Evolutionary conservation across 192 early-diverging fungal genomes (phyloP).

Genomic region (Irineochytrium annulatum): DNA sequence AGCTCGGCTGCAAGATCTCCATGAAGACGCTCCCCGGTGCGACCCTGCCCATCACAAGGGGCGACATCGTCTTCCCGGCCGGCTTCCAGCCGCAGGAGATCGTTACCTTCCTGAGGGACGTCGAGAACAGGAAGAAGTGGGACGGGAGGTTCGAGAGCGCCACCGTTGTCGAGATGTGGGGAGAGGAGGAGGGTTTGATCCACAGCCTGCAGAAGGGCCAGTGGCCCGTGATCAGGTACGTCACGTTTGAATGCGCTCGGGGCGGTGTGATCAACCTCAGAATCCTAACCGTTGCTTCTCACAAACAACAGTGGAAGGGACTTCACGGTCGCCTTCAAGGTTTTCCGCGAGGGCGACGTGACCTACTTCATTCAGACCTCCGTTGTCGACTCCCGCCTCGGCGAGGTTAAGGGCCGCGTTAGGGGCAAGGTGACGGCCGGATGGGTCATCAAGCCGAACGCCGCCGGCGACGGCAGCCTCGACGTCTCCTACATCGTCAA

Average conservation of each 20-base stretch:
- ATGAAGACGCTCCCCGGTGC: neutral
- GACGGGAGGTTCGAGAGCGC: neutral
- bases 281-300: neutral
- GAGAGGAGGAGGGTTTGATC: neutral
- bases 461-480: neutral
- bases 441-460: neutral
- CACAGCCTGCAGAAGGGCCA: conserved; percentile 1
- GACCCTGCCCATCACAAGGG: neutral
- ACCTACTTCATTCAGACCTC: conserved; percentile 1
- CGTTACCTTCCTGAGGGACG: neutral
- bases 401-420: neutral
- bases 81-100: neutral
- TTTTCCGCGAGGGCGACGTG: neutral
- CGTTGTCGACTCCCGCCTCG: neutral
- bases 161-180: neutral
- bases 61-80: conserved; percentile 1
- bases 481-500: neutral
- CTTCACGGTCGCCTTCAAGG: conserved; percentile 3
- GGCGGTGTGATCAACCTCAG: no score
- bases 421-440: neutral
- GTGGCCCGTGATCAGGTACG: neutral
- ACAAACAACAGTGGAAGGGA: neutral
- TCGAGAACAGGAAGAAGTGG: neutral
- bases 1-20: conserved; percentile 2
- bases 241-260: no score